A percentile compares a stretch with the other conserved stretches of the same genome.
Conservation (phyloP, 1,139 yeast genomes). For the Candida smagusa region DNA sequence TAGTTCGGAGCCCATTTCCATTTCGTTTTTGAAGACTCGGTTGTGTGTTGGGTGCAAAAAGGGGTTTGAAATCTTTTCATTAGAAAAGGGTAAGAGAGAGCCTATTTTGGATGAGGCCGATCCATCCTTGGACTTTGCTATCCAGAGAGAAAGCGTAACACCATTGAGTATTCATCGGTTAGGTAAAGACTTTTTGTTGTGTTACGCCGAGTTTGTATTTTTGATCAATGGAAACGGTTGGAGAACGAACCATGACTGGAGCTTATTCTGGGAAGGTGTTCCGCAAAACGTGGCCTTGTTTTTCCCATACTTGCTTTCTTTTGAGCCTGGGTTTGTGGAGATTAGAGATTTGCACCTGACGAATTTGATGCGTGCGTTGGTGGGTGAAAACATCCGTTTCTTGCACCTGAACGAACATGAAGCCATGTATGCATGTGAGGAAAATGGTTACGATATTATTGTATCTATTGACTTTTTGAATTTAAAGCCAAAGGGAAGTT, state of each 20-base stretch:
- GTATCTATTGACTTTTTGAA: slow-evolving; percentile 82
- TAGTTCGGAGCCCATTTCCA: slow-evolving; percentile 85
- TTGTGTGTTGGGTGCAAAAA: slow-evolving; percentile 93
- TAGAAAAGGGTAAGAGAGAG: slow-evolving; percentile 75
- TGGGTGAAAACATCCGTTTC: slow-evolving; percentile 90
- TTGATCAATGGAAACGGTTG: slow-evolving; percentile 94
- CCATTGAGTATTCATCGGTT: slow-evolving; percentile 91
- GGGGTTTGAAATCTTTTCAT: slow-evolving; percentile 90
- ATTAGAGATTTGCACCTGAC: slow-evolving; percentile 89
- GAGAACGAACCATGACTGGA: slow-evolving; percentile 93
- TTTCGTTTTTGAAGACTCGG: slow-evolving; percentile 83
- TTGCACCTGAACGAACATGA: slow-evolving; percentile 90
- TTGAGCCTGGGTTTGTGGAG: slow-evolving; percentile 88
- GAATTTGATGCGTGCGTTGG: slow-evolving; percentile 78
- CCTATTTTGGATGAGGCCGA: slow-evolving; percentile 91
- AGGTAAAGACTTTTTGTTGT: slow-evolving; percentile 80
- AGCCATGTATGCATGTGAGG: slow-evolving; percentile 90
- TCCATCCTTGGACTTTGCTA: slow-evolving; percentile 94
- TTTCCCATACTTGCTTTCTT: slow-evolving; percentile 89
- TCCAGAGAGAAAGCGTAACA: slow-evolving; percentile 71
- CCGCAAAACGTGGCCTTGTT: slow-evolving; percentile 91
- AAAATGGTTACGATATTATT: slow-evolving; percentile 85
- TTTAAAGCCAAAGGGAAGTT: slow-evolving; percentile 33
- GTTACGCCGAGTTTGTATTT: slow-evolving; percentile 90
- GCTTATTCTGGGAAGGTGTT: slow-evolving; percentile 93